Evolutionary conservation across 2,329 filamentous ascomycete species (phyloP).

Genomic region (Trichoderma aggressivum): DNA sequence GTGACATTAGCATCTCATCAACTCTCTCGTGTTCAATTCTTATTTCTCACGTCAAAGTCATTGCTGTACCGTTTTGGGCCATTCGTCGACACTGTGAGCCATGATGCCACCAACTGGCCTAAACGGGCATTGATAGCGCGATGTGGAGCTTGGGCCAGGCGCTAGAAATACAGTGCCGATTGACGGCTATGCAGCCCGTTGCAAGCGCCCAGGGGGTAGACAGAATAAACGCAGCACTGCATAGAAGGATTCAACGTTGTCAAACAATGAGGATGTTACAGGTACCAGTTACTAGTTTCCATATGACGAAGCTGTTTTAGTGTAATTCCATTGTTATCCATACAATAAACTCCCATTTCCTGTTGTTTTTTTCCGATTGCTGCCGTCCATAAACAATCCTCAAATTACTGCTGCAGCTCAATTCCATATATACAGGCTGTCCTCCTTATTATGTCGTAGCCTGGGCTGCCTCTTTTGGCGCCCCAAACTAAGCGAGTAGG

Average conservation of each 20-base stretch:
- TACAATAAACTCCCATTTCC: background rate
- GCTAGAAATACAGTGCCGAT: constrained; percentile 10
- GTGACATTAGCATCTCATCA: background rate
- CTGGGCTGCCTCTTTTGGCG: background rate
- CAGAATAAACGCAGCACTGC: background rate
- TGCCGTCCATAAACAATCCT: background rate
- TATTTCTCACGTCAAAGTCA: background rate
- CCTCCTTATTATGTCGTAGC: background rate
- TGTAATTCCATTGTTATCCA: background rate
- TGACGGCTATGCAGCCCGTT: constrained; percentile 3
- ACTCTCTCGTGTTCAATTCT: background rate
- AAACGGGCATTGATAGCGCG: background rate
- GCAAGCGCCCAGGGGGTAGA: background rate
- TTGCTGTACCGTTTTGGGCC: background rate
- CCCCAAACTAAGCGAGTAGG: background rate
- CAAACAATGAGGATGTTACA: background rate
- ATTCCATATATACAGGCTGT: too few species aligned
- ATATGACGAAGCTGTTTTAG: background rate
- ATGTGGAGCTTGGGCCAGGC: background rate
- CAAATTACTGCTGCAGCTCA: too few species aligned
- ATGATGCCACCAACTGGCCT: background rate
- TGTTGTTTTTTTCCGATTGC: background rate
- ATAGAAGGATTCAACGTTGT: background rate
- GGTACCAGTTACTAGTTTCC: background rate
- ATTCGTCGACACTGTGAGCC: background rate